A percentile compares a stretch with the other conserved stretches of the same genome.
phyloP scores from a whole-genome alignment of 1,139 yeast species.

The Lodderomyces jiufengensis region DNA sequence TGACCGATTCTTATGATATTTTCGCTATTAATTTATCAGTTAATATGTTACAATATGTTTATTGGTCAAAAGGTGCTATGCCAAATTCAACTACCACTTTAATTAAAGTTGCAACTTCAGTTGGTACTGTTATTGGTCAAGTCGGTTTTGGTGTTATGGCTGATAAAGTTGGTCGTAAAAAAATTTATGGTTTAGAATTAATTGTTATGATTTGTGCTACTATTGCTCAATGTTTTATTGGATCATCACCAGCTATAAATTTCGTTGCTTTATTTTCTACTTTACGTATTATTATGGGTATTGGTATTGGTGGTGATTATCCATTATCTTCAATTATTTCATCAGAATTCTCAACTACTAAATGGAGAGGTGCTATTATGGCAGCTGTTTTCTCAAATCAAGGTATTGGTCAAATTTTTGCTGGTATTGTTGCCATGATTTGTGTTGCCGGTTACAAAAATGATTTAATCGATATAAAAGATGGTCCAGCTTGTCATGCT shows the following conservation, averaged over 20 bases:
- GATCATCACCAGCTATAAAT: slow-evolving; percentile 63
- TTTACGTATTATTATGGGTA: slow-evolving; percentile 81
- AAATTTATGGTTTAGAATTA: slow-evolving; percentile 82
- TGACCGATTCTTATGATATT: slow-evolving; percentile 89
- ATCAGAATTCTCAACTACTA: slow-evolving; percentile 84
- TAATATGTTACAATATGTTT: slow-evolving; percentile 70
- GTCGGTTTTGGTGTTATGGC: slow-evolving; percentile 81
- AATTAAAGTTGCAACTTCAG: slow-evolving; percentile 83
- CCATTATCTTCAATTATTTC: slow-evolving; percentile 93
- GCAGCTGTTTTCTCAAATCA: slow-evolving; percentile 91
- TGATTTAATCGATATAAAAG: slow-evolving; percentile 50
- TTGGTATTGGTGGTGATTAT: slow-evolving; percentile 99
- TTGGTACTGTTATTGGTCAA: slow-evolving; percentile 94
- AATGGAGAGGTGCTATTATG: slow-evolving; percentile 97
- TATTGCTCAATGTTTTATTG: slow-evolving; percentile 69
- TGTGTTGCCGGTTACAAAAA: slow-evolving; percentile 71
- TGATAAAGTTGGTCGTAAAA: slow-evolving; percentile 84
- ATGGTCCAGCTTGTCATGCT: slow-evolving; percentile 40
- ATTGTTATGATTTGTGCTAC: slow-evolving; percentile 80
- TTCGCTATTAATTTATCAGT: slow-evolving; percentile 83
- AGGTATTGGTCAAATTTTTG: slow-evolving; percentile 88
- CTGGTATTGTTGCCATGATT: slow-evolving; percentile 75
- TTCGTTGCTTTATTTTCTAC: slow-evolving; percentile 72
- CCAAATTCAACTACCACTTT: slow-evolving; percentile 72
- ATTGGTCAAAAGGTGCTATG: slow-evolving; percentile 52